phyloP scores from a whole-genome alignment of 805 yeast species.

The Ogataea saltuana region DNA sequence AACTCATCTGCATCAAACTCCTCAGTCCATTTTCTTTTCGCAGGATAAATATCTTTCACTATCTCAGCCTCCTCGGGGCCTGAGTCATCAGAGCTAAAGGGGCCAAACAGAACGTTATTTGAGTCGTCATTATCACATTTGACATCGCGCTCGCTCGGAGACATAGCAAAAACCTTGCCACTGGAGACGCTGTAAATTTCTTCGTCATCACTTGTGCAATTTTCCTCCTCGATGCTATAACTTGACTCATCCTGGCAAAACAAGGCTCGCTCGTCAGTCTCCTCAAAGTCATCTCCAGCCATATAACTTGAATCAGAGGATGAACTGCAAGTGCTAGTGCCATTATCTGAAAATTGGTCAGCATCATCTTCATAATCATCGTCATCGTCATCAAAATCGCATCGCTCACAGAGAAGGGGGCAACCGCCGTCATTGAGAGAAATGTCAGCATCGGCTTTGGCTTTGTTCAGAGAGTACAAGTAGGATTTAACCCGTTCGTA shows the following conservation, averaged over 20 bases:
- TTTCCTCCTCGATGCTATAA: background rate
- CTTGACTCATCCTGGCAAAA: background rate
- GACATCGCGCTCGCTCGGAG: too few species aligned
- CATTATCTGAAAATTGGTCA: background rate
- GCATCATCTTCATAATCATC: background rate
- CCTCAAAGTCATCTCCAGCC: background rate
- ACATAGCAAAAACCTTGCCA: too few species aligned
- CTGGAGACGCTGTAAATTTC: background rate
- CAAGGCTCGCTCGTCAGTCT: background rate
- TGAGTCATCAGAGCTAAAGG: conserved; percentile 14
- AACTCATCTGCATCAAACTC: conserved; percentile 3
- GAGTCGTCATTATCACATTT: too few species aligned
- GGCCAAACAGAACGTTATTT: too few species aligned
- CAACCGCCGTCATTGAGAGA: background rate
- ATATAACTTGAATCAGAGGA: conserved; percentile 1
- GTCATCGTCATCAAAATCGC: background rate
- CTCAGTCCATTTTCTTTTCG: conserved; percentile 6
- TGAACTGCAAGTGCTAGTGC: conserved; percentile 2
- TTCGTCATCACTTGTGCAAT: background rate
- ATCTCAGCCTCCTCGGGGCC: conserved; percentile 19
- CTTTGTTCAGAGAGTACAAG: conserved; percentile 1
- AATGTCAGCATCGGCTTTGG: background rate
- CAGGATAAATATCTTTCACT: conserved; percentile 6
- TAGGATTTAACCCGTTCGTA: background rate
- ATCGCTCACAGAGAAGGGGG: background rate